phyloP scores from a whole-genome alignment of 1,284 basidiomycete species.

The Volvariella volvacea region DNA sequence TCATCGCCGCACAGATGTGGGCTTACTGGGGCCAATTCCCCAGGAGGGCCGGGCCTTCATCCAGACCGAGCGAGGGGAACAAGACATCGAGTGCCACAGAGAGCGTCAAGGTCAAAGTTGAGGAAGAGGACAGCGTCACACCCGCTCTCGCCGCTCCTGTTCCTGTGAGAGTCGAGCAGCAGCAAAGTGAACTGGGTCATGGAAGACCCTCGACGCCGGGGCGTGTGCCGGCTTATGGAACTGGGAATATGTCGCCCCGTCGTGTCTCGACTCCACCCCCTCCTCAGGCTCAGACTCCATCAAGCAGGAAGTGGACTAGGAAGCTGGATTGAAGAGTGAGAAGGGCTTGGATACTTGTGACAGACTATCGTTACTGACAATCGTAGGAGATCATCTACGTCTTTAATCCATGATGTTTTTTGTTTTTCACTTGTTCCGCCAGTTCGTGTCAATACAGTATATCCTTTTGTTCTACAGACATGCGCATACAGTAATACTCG shows the following conservation, averaged over 20 bases:
- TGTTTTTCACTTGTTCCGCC: no score
- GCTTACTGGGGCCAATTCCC: constrained; percentile 65
- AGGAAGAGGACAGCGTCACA: constrained; percentile 7
- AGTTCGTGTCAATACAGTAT: no score
- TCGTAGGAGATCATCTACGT: no score
- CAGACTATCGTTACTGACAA: no score
- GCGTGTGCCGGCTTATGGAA: background rate
- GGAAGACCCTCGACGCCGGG: background rate
- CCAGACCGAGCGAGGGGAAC: constrained; percentile 22
- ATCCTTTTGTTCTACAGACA: no score
- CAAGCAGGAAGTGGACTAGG: constrained; percentile 59
- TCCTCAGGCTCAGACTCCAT: constrained; percentile 13
- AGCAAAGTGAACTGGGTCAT: background rate
- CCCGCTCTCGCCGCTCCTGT: background rate
- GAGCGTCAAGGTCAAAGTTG: constrained; percentile 22
- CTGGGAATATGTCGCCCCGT: no score
- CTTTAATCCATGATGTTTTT: no score
- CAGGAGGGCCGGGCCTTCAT: constrained; percentile 27
- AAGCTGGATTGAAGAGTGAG: constrained; percentile 50
- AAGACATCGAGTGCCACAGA: constrained; percentile 7
- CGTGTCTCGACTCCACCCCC: constrained; percentile 9
- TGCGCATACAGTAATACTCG: no score
- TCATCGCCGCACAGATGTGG: constrained; percentile 79
- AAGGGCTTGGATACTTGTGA: no score
- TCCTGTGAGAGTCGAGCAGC: background rate